phyloP scores from a whole-genome alignment of 176 grass and related monocot species.

The Alopecurus myosuroides region DNA sequence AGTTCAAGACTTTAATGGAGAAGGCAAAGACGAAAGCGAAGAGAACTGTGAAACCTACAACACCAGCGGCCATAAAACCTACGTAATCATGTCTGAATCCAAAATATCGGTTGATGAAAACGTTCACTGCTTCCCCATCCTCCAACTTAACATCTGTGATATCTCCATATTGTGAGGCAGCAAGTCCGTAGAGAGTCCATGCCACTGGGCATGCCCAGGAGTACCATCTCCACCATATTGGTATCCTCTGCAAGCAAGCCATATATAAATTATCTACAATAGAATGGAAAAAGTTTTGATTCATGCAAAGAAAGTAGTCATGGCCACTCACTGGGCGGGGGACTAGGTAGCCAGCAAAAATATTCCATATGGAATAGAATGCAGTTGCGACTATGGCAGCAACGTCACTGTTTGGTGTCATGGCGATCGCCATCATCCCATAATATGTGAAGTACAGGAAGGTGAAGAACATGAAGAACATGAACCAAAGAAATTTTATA shows the following conservation, averaged over 20 bases:
- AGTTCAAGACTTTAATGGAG: constrained; percentile 57
- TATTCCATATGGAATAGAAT: constrained; percentile 89
- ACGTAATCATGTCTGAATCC: constrained; percentile 63
- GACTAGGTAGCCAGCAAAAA: constrained; percentile 79
- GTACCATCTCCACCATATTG: no score
- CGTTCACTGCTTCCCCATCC: constrained; percentile 43
- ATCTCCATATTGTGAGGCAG: constrained; percentile 76
- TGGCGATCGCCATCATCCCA: constrained; percentile 88
- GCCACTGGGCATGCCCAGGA: no score
- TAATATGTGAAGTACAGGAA: constrained; percentile 98
- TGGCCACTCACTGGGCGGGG: constrained; percentile 64
- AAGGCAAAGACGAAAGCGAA: constrained; percentile 55
- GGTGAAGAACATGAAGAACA: constrained; percentile 99
- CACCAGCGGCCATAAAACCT: constrained; percentile 55
- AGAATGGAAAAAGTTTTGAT: not conserved
- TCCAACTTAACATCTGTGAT: not conserved
- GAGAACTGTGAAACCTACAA: constrained; percentile 57
- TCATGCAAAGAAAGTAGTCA: not conserved
- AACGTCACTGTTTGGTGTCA: constrained; percentile 90
- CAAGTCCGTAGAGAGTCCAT: constrained; percentile 85
- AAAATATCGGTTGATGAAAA: constrained; percentile 48
- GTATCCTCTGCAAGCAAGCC: no score
- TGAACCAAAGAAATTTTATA: no score
- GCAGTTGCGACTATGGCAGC: constrained; percentile 77
- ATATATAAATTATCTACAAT: no score